phyloP scores from a whole-genome alignment of 2,329 filamentous ascomycete genomes.

The Coniochaeta sp. region DNA sequence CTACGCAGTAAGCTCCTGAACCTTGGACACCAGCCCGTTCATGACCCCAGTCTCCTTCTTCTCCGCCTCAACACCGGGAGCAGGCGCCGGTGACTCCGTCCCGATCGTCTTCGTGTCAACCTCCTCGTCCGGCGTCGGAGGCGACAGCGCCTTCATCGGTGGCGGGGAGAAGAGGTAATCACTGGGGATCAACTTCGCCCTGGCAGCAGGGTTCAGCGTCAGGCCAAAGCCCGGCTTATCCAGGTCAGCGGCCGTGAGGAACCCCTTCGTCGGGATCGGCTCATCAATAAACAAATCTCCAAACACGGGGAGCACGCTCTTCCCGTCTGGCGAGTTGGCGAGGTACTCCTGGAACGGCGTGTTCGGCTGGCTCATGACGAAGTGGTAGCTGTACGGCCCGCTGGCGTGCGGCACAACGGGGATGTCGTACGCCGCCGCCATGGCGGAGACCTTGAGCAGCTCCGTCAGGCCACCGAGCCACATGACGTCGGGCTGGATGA shows the following conservation, averaged over 20 bases:
- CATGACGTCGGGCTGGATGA: slow-evolving; percentile 95
- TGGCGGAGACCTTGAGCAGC: slow-evolving; percentile 78
- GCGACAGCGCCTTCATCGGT: slow-evolving; percentile 37
- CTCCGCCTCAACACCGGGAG: slow-evolving; percentile 8
- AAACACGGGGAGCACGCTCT: slow-evolving; percentile 85
- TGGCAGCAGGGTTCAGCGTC: slow-evolving; percentile 72
- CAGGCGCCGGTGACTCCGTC: too few species aligned
- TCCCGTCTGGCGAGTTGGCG: slow-evolving; percentile 85
- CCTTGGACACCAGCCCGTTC: slow-evolving; percentile 24
- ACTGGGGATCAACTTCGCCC: slow-evolving; percentile 66
- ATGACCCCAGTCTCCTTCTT: slow-evolving; percentile 10
- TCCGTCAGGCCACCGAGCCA: slow-evolving; percentile 93
- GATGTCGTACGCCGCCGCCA: slow-evolving; percentile 89
- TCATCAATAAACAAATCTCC: slow-evolving; percentile 87
- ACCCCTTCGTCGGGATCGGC: slow-evolving; percentile 79
- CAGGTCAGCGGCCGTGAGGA: slow-evolving; percentile 68
- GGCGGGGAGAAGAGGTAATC: slow-evolving; percentile 64
- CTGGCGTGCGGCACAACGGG: slow-evolving; percentile 93
- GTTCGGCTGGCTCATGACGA: slow-evolving; percentile 88
- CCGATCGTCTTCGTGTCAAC: too few species aligned
- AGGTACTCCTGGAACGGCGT: slow-evolving; percentile 95
- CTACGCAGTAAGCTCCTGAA: slow-evolving; percentile 22
- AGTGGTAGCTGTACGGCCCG: slow-evolving; percentile 93
- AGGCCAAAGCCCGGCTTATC: slow-evolving; percentile 90
- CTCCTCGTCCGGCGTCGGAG: slow-evolving; percentile 19